Base-by-base conservation (phyloP, 2,329 filamentous ascomycete species). In the Cercospora sesami region DNA sequence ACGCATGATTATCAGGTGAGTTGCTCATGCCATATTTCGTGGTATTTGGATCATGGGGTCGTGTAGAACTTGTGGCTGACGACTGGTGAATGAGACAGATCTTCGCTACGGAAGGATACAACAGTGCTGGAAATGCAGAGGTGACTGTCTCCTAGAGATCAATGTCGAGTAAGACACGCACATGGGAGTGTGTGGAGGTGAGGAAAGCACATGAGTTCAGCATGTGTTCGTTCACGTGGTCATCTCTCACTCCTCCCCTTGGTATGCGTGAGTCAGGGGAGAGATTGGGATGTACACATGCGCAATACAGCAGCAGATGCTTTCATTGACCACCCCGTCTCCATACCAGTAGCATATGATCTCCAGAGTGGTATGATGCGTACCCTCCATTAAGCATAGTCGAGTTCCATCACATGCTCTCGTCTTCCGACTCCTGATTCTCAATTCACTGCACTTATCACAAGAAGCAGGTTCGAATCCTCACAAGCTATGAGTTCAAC, bases 101-200 rank as follows among this genome's bases (percentile, higher is more conserved):
- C 48, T 31, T 71, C 14, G 69, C 69, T 16, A 58, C 60, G 10
- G 69, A 71, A 30, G 67, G 66, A 12, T 68, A 66, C 30, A n/a
- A 68, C 9, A 68, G 65, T 39, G 55, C 65, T 33, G 66, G 68
- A 14, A 55, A 45, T 51, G 63, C 68, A 9, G 48, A 31, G 12
- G 65, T 70, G 18, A 70, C 68, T 14, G 68, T 69, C 16, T 51
- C 36, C 23, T 65, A 61, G 28, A 21, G 21, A 53, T 8, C 21
- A 16, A 7, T 12, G 10, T 28, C 10, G 5, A 28, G 10, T 53
- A 9, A 53, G 9, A 26, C 21, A 14, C 10, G 21, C 48, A 28
- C 21, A 3, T 5, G 9, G 48, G 5, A 23, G 1, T 21, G 1
- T 51, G 48, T 0, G 8, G n/a, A 21, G 4, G 45, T 18, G 9